Evolutionary conservation across 495 filamentous ascomycete genomes (phyloP), one percentile per base, ranked within the genome.

Genomic region (Hypoxylon perforatum): DNA sequence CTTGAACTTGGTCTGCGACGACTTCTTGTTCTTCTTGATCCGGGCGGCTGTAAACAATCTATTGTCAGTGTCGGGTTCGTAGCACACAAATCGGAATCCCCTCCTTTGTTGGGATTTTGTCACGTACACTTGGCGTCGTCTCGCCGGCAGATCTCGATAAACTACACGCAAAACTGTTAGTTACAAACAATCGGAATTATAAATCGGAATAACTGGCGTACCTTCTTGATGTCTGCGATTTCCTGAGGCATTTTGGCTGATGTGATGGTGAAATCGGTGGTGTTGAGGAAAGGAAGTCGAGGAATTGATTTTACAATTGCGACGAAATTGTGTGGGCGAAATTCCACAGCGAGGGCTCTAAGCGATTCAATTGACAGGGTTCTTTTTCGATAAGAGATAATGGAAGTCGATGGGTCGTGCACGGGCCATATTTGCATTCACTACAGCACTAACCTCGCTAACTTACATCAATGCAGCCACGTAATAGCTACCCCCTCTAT

Each of bases 61-160:
- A 50, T 50, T 61, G 80, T 86, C 75, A 86, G 75, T 75, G 63
- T 49, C 19, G 44, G 38, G 48, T 63, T 65, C 15, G 11, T 19
- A 1, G 25, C 33, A 45, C 53, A 25, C 41, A 39, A 12, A 36
- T 1, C 3, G 18, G 42, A 18, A 19, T 33, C 11, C 30, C 14
- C 12, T 21, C 11, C 41, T 48, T 30, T 7, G n/a, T 60, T 53
- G 46, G 7, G 3, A 28, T 47, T 41, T 62, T 28, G 39, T 65
- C 68, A 90, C 87, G 64, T 90, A 97, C 94, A 96, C 75, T 91
- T 93, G 76, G 96, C 95, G 87, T 99, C 95, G 83, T 95, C 95
- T 76, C 95, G 91, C 82, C 94, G 89, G 91, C 92, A 97, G 86
- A 98, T 94, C 91, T 99, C 96, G 83, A 99, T 96, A 90, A 99